Evolutionary conservation across 306 rosid species (phyloP).

Genomic region (Arachis stenosperma): DNA sequence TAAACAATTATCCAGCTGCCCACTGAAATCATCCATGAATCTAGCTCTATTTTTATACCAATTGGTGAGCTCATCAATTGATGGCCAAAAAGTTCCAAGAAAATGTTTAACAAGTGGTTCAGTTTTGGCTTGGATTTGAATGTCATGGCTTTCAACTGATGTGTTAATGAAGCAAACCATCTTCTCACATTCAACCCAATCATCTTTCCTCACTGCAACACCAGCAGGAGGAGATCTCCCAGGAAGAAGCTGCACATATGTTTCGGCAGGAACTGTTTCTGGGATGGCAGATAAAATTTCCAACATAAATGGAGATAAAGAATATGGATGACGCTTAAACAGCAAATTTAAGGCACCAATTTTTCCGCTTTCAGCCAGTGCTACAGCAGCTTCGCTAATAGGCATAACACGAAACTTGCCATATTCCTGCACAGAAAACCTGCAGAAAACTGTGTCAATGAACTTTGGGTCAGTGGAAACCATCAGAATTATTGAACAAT

Average conservation of each 20-base stretch:
- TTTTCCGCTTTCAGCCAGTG: conserved; percentile 91
- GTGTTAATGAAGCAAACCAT: conserved; percentile 61
- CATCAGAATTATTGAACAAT: conserved; percentile 46
- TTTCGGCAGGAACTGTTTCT: conserved; percentile 88
- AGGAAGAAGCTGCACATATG: conserved; percentile 93
- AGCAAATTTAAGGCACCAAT: conserved; percentile 90
- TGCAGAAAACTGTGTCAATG: conserved; percentile 77
- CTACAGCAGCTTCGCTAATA: conserved; percentile 69
- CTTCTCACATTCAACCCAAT: conserved; percentile 98
- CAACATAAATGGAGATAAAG: conserved; percentile 71
- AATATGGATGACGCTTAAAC: conserved; percentile 92
- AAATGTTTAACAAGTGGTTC: conserved; percentile 85
- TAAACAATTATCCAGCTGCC: conserved; percentile 89
- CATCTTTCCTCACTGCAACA: conserved; percentile 81
- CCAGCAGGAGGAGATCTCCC: conserved; percentile 82
- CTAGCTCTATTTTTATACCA: conserved; percentile 90
- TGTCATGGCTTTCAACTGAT: conserved; percentile 52
- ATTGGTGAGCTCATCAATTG: conserved; percentile 60
- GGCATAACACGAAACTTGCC: conserved; percentile 81
- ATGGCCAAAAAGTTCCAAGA: conserved; percentile 82
- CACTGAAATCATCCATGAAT: conserved; percentile 78
- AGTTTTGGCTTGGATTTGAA: conserved; percentile 65
- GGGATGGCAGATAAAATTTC: conserved; percentile 87
- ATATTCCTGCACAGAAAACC: conserved; percentile 98
- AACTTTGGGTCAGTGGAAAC: conserved; percentile 62